Base-by-base conservation (phyloP, 805 yeast species). In the Ogataea zsoltii region DNA sequence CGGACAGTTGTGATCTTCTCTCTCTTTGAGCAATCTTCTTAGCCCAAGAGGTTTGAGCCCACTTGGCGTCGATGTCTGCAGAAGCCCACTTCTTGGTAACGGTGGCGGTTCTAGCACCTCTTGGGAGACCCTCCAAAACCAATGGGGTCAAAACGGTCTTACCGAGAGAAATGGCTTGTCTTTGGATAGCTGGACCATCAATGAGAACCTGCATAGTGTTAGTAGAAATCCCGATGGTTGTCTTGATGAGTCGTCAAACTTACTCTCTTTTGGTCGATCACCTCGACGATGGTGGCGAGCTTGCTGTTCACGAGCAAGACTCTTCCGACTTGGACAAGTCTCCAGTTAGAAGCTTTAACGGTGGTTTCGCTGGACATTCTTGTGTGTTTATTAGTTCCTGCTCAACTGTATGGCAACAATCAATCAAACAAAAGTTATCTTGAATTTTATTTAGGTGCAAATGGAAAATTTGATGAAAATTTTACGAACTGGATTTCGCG, bases 251-350 rank as follows among this genome's bases (percentile, higher is more conserved):
- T 12, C 17, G 12, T 11, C 13, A 40, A 57, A 83, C 88, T 72
- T 83, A 86, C 98, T 80, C 97, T 88, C 84, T 89, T 91, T 83
- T 94, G 97, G 83, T 94, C 98, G 71, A 94, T 88, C 80, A 94
- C 88, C 83, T 94, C 99, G 70, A 91, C 98, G 69, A 94, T 85
- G 72, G 96, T 79, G 68, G 98, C 99, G 71, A 94, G 83, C 77
- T 89, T 88, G 68, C 88, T 88, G 85, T 82, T 81, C 72, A 92
- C 72, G 71, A 92, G 85, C 74, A 91, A 96, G 72, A 94, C 88
- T 82, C 99, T 96, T 76, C 99, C 99, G 72, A 91, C 88, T 83
- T 92, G 97, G 75, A 94, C 99, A 71, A 82, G 83, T 88, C 97
- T 89, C 98, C 98, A 94, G 92, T 88, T 88, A 75, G 96, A 80